These are phyloP conservation scores for Taphrina pruni DNA, from an alignment of 1,139 yeast genomes.

Conservation along the genomic window DNA sequence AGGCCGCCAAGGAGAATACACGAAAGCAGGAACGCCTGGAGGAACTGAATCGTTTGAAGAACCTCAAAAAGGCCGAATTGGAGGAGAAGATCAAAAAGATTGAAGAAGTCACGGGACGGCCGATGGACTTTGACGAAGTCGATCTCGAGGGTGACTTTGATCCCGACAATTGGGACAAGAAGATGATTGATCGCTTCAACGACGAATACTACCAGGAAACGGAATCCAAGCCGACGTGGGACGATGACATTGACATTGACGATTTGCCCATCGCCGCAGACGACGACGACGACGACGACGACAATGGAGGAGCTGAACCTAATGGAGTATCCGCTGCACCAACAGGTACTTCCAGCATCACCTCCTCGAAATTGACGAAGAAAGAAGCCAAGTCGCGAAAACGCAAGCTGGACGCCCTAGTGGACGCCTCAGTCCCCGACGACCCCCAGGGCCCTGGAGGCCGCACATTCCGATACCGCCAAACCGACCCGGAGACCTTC, in stretches of 20 bases:
- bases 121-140: slow-evolving; percentile 63
- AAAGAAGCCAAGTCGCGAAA: slow-evolving; percentile 65
- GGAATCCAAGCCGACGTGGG: slow-evolving; percentile 65
- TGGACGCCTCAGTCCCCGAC: slow-evolving; percentile 17
- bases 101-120: slow-evolving; percentile 74
- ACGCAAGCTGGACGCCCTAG: slow-evolving; percentile 55
- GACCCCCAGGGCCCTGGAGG: slow-evolving; percentile 48
- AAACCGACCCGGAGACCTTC: slow-evolving; percentile 91
- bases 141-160: slow-evolving; percentile 87
- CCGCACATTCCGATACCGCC: slow-evolving; percentile 74
- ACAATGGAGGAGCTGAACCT: slow-evolving; percentile 44
- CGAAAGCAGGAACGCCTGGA: slow-evolving; percentile 65
- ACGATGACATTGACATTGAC: slow-evolving; percentile 55
- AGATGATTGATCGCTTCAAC: slow-evolving; percentile 82
- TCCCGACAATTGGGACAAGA: slow-evolving; percentile 87
- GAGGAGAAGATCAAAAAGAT: slow-evolving; percentile 76
- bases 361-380: slow-evolving; percentile 67
- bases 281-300: slow-evolving; percentile 49
- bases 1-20: slow-evolving; percentile 61
- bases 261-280: slow-evolving; percentile 39
- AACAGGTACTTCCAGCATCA: slow-evolving; percentile 49
- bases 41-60: slow-evolving; percentile 73
- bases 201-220: slow-evolving; percentile 72
- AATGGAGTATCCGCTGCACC: slow-evolving; percentile 7
- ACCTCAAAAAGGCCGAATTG: slow-evolving; percentile 74